These are phyloP conservation scores for Blepharisma stoltei DNA, from an alignment of 73 alveolate species.

Conservation along the genomic window DNA sequence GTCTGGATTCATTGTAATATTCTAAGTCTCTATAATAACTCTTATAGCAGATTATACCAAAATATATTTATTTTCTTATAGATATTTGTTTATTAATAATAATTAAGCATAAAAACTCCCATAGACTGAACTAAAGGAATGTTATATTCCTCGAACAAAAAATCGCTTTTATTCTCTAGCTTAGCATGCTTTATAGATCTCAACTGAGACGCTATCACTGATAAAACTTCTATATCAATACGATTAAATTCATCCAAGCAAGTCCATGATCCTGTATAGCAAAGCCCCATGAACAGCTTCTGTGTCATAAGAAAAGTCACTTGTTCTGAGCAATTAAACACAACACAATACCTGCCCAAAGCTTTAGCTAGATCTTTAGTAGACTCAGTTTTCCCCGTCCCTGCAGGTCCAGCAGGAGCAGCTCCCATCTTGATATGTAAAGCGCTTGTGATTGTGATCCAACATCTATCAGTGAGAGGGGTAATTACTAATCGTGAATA, in stretches of 20 bases:
- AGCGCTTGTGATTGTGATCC: slow-evolving; percentile 95
- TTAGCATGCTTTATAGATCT: slow-evolving; percentile 90
- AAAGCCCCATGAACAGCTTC: slow-evolving; percentile 89
- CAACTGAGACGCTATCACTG: slow-evolving; percentile 97
- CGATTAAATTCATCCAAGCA: slow-evolving; percentile 98
- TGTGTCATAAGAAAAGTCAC: slow-evolving; percentile 93
- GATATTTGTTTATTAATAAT: slow-evolving; percentile 51
- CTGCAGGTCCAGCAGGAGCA: slow-evolving; percentile 98
- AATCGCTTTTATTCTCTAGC: slow-evolving; percentile 83
- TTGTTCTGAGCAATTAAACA: slow-evolving; percentile 92
- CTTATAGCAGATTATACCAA: slow-evolving; percentile 49
- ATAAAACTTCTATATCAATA: slow-evolving; percentile 96
- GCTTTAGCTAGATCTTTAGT: slow-evolving; percentile 96
- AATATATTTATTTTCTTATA: slow-evolving; percentile 48
- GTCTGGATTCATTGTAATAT: slow-evolving; percentile 99
- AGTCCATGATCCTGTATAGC: slow-evolving; percentile 98
- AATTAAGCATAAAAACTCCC: slow-evolving; percentile 93
- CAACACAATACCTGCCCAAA: slow-evolving; percentile 84
- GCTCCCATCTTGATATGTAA: slow-evolving; percentile 93
- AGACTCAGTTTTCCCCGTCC: slow-evolving; percentile 97
- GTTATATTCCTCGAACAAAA: slow-evolving; percentile 94
- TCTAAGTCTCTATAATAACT: slow-evolving; percentile 74
- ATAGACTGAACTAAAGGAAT: slow-evolving; percentile 91
- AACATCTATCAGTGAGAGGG: slow-evolving; percentile 97
- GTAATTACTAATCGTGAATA: slow-evolving; percentile 91